Conservation (phyloP, 208 protist genomes). For the Leishmania amazonensis region DNA sequence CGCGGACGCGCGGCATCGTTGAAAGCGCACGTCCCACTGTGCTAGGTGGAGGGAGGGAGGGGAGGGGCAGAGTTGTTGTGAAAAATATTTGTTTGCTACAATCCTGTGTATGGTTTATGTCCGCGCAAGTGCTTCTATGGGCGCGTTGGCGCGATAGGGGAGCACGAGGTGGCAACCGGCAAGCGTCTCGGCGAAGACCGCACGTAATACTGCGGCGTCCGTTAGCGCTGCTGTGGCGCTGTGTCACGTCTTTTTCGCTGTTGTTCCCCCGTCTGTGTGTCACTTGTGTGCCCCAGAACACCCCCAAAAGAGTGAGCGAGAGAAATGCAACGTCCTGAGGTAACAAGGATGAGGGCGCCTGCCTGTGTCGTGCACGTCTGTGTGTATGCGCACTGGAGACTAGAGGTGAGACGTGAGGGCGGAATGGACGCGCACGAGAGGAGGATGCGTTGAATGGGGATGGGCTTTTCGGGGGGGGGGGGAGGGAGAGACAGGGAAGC, state of each 20-base stretch:
- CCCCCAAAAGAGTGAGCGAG: neutral
- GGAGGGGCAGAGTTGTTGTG: neutral
- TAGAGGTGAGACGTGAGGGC: no score
- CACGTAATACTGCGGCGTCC: no score
- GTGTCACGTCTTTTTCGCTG: neutral
- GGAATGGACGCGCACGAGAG: neutral
- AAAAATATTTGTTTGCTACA: neutral
- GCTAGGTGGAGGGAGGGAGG: neutral
- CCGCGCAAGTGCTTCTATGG: slow-evolving; percentile 3
- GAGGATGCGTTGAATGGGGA: neutral
- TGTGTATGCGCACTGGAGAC: neutral
- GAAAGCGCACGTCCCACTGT: neutral
- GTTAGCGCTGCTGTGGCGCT: neutral
- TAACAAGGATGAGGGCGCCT: neutral
- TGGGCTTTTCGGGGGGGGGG: neutral
- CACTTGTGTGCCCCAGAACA: neutral
- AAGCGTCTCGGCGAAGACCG: neutral
- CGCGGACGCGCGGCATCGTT: slow-evolving; percentile 20
- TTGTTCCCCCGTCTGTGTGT: neutral
- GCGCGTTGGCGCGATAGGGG: neutral
- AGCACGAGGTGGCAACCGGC: neutral
- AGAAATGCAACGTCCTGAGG: neutral
- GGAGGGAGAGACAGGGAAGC: neutral
- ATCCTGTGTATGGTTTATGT: neutral
- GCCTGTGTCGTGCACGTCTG: neutral